Percentiles rank a stretch among this genome's conserved stretches.
These are phyloP conservation scores for Aurifilum marmelostoma DNA, from an alignment of 2,329 filamentous ascomycete species.

Conservation along the genomic window DNA sequence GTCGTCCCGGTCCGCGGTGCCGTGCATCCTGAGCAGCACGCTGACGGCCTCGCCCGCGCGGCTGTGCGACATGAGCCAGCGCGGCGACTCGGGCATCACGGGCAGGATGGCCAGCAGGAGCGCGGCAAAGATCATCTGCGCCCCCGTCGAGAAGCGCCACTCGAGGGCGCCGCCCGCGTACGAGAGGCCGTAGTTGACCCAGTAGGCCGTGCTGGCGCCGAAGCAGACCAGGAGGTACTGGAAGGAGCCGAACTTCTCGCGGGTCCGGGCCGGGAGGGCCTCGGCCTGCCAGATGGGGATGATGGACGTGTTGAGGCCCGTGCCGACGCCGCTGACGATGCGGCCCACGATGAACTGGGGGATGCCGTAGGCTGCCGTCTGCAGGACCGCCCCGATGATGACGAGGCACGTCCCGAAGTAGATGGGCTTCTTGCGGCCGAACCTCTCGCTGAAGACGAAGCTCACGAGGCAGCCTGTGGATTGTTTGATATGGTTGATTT, in stretches of 20 bases:
- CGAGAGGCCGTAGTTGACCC: slow-evolving; percentile 46
- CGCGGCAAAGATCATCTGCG: slow-evolving; percentile 49
- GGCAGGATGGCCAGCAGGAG: slow-evolving; percentile 37
- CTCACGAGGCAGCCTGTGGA: slow-evolving; percentile 17
- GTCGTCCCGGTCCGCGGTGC: slow-evolving; percentile 9
- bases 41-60: not conserved
- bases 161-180: slow-evolving; percentile 40
- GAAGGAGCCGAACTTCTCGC: slow-evolving; percentile 14
- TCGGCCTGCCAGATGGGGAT: slow-evolving; percentile 66
- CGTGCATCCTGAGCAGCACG: slow-evolving; percentile 17
- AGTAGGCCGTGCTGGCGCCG: slow-evolving; percentile 34
- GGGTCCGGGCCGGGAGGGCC: slow-evolving; percentile 36
- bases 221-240: slow-evolving; percentile 20
- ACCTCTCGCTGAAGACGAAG: slow-evolving; percentile 43
- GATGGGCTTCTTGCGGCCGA: slow-evolving; percentile 47
- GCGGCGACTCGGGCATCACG: slow-evolving; percentile 41
- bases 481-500: not conserved
- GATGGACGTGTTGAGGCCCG: slow-evolving; percentile 48
- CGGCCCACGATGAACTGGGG: slow-evolving; percentile 49
- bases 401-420: slow-evolving; percentile 46
- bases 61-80: slow-evolving; percentile 30
- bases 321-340: slow-evolving; percentile 47
- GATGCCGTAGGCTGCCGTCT: slow-evolving; percentile 43
- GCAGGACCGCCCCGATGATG: slow-evolving; percentile 48
- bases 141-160: slow-evolving; percentile 50